Base-by-base conservation (phyloP, 345 rosid genomes). In the Euphorbia lathyris region DNA sequence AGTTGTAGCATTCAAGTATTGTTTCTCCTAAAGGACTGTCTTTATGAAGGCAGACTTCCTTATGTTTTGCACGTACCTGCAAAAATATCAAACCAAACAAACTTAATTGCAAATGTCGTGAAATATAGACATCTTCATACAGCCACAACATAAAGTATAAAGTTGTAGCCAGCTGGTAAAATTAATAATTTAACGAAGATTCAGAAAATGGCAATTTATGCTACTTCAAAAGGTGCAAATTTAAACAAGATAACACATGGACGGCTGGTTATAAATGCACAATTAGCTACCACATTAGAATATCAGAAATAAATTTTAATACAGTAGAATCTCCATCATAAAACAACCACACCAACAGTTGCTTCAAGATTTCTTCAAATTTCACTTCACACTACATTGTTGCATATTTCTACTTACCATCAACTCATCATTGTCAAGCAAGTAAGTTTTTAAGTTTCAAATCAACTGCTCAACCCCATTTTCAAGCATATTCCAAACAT, bases 1-100 rank as follows among this genome's bases (percentile, higher is more conserved):
- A 96, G 72, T 92, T 96, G 83, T 96, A 96, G 86, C 98, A 96
- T 76, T 96, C 99, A 12, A 96, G 94, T 77, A 96, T 96, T 20
- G 98, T 96, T 86, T 96, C 99, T 50, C 99, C 99, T 58, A 96
- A 72, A 55, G 99, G 99, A 80, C 99, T 96, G 79, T 96, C 99
- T 82, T 92, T 96, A 71, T 96, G 99, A n/a, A 96, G 98, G 80
- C 99, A 96, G 74, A 96, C 99, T 84, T 96, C 99, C 80, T 96
- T 96, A 79, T 92, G 99, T 61, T 96, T 96, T 19, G 99, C 97
- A 74, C 97, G 93, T 64, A 96, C 99, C 99, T 96, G 75, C 42
- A 79, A 73, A 17, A 85, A 20, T 51, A 42, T n/a, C 64, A 61
- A n/a, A 48, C 20, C 34, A 61, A 63, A 52, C 34, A 51, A 22